A percentile compares a stretch with the other conserved stretches of the same genome.
These are phyloP conservation scores for Starmerella cellae DNA, from an alignment of 805 yeast genomes.

Conservation along the genomic window DNA sequence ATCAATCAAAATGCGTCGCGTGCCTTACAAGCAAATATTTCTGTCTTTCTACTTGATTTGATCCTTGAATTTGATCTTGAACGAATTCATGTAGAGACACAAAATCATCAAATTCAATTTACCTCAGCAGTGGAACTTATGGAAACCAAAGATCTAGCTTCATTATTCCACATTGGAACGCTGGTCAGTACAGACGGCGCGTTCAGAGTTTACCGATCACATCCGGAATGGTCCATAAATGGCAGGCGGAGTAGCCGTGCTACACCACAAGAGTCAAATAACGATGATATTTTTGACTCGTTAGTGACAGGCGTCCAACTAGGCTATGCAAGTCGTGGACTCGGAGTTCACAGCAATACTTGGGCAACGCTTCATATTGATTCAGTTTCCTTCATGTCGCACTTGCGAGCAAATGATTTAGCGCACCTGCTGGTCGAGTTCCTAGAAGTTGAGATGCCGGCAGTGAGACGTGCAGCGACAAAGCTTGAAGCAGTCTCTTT, in stretches of 20 bases:
- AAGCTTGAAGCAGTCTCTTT: neutral
- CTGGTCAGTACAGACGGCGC: constrained; percentile 16
- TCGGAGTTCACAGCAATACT: constrained; percentile 5
- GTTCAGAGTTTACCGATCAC: constrained; percentile 12
- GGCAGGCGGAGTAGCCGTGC: too few species aligned
- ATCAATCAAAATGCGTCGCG: neutral
- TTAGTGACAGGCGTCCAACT: constrained; percentile 14
- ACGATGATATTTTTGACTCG: constrained; percentile 18
- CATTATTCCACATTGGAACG: constrained; percentile 18
- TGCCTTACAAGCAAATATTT: constrained; percentile 12
- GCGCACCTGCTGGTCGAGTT: constrained; percentile 7
- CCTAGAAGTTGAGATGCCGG: constrained; percentile 12
- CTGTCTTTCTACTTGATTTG: constrained; percentile 16
- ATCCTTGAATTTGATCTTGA: constrained; percentile 13
- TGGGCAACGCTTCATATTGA: constrained; percentile 16
- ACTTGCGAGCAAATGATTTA: constrained; percentile 10
- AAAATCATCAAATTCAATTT: constrained; percentile 19
- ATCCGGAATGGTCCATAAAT: neutral
- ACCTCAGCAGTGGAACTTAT: constrained; percentile 15
- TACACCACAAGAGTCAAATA: neutral
- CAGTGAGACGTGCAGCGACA: neutral
- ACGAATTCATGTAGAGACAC: constrained; percentile 18
- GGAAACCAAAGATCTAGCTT: neutral
- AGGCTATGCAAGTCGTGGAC: constrained; percentile 16
- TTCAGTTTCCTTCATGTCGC: constrained; percentile 14